Conservation (phyloP, 2,329 filamentous ascomycete species). For the Aureobasidium subglaciale region DNA sequence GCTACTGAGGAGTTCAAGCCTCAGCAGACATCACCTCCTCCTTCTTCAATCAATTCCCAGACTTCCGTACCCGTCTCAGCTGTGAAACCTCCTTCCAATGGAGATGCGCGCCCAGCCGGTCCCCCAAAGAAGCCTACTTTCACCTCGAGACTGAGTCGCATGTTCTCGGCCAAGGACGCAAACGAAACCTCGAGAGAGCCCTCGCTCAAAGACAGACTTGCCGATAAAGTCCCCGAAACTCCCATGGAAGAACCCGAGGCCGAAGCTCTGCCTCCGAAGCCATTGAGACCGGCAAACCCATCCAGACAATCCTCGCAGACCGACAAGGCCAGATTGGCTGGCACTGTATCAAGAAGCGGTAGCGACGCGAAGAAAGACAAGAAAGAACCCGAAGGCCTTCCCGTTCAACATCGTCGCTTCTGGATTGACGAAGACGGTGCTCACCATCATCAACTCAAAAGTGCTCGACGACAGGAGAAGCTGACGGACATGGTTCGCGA, state of each 20-base stretch:
- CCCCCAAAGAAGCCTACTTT: slow-evolving; percentile 33
- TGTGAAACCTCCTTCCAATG: slow-evolving; percentile 14
- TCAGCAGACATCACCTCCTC: slow-evolving; percentile 1
- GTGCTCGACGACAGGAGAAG: slow-evolving; percentile 88
- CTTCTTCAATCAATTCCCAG: slow-evolving; percentile 20
- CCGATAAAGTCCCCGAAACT: slow-evolving; percentile 25
- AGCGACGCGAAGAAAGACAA: slow-evolving; percentile 27
- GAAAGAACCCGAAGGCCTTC: slow-evolving; percentile 5
- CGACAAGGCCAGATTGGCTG: slow-evolving; percentile 19
- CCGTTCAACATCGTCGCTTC: slow-evolving; percentile 40
- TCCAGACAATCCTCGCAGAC: slow-evolving; percentile 27
- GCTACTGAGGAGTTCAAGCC: slow-evolving; percentile 6
- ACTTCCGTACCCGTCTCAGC: slow-evolving; percentile 18
- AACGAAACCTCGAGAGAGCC: slow-evolving; percentile 15
- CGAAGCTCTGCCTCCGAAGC: slow-evolving; percentile 12
- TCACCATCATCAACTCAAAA: slow-evolving; percentile 84
- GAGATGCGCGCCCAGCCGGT: slow-evolving; percentile 18
- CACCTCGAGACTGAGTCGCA: slow-evolving; percentile 33
- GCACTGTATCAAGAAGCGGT: slow-evolving; percentile 21
- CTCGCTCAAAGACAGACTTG: slow-evolving; percentile 19
- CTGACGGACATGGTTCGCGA: slow-evolving; percentile 84
- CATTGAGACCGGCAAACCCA: slow-evolving; percentile 21
- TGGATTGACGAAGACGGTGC: slow-evolving; percentile 57
- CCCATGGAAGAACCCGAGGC: slow-evolving; percentile 22
- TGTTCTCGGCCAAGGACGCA: slow-evolving; percentile 34